These are phyloP conservation scores for Pyrenophora tritici-repentis DNA, from an alignment of 2,329 filamentous ascomycete species.

Conservation along the genomic window DNA sequence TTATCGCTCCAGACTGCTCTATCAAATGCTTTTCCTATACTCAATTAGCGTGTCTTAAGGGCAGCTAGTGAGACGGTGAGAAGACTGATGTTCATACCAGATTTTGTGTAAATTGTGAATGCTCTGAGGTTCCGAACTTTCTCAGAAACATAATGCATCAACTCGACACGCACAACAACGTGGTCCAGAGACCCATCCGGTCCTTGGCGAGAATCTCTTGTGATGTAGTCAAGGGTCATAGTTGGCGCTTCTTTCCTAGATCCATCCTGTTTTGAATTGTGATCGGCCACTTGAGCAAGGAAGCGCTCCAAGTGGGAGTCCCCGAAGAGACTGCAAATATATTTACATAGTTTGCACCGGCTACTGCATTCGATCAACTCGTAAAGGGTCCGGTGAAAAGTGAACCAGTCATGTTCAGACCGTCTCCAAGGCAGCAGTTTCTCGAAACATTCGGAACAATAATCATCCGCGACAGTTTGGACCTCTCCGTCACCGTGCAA, in stretches of 20 bases:
- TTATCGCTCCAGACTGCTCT: background rate
- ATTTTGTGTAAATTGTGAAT: background rate
- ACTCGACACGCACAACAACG: background rate
- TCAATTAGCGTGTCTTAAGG: background rate
- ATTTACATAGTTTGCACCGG: conserved; percentile 1
- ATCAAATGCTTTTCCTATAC: background rate
- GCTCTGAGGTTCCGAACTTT: background rate
- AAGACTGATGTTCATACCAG: background rate
- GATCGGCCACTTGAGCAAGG: background rate
- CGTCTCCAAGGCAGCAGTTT: background rate
- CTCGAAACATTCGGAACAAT: background rate
- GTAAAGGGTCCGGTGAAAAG: background rate
- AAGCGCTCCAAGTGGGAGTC: background rate
- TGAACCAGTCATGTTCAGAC: background rate
- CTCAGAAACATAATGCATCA: background rate
- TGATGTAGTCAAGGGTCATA: no score
- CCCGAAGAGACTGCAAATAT: conserved; percentile 5
- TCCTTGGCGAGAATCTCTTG: no score
- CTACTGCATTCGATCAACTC: background rate
- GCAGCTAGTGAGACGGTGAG: no score
- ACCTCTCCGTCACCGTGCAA: background rate
- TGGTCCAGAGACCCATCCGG: no score
- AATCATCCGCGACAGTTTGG: background rate
- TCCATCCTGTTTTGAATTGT: background rate
- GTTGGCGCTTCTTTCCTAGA: background rate